Base-by-base conservation (phyloP, 352 stramenopile species). In the Phytophthora idaei region DNA sequence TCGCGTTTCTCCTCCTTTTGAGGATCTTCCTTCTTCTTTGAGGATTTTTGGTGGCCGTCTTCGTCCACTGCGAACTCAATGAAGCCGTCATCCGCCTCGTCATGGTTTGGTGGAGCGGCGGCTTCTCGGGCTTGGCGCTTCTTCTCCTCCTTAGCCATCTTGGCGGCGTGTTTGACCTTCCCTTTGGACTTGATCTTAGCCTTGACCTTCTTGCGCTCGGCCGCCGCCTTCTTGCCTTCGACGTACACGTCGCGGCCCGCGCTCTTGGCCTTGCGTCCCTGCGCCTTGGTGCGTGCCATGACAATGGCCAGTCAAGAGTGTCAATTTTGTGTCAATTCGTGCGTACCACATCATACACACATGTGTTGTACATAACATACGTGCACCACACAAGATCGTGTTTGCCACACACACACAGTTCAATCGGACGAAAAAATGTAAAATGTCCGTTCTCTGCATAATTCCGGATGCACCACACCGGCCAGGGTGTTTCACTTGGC, bases 181-280 rank as follows among this genome's bases (percentile, higher is more conserved):
- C 75, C 73, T 49, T 87, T 87, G 54, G 74, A 76, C 57, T 90
- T 92, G 44, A 84, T 69, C 73, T 90, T 87, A 25, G 53, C 50
- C 51, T 90, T 92, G 29, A 57, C 57, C 54, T 76, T 87, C 66
- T 77, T 87, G 28, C 75, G 81, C 42, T 80, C 74, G 3, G 64
- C 66, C 21, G 54, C 57, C 44, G 58, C 37, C 56, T 69, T 76
- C 73, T 73, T 76, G 5, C 55, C 62, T 37, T 77, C 58, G 2
- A 46, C 67, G 42, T 77, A 68, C 49, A 77, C 75, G 32, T 87
- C 75, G 8, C 71, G 74, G 21, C 46, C 50, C 5, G 49, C 50
- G 49, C 41, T 76, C 55, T 78, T 77, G 36, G 29, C 48, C 62
- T 81, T 81, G 32, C 72, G 73, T 14, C 57, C 60, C 12, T 66